A percentile compares a stretch with the other conserved stretches of the same genome.
phyloP scores from a whole-genome alignment of 441 rosid genomes.

The Euphorbia schlechtendalii region DNA sequence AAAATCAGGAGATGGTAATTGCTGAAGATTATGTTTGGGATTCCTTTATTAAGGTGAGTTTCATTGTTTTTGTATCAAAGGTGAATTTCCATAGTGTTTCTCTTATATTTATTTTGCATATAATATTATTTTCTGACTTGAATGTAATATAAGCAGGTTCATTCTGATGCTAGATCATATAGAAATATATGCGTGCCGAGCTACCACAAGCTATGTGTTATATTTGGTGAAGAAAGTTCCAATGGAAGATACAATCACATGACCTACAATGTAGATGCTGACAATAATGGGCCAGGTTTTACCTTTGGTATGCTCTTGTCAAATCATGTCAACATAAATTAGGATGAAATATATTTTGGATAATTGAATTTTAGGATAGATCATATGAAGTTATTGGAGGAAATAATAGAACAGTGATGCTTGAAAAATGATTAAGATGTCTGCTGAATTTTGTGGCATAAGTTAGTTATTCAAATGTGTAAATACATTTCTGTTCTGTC shows the following conservation, averaged over 20 bases:
- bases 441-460: conserved; percentile 6
- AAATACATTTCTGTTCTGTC: not conserved
- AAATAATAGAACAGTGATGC: not conserved
- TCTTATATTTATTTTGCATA: not conserved
- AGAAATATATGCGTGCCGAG: conserved; percentile 32
- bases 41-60: conserved; percentile 30
- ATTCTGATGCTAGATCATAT: conserved; percentile 32
- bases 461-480: not conserved
- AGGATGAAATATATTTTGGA: not conserved
- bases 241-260: conserved; percentile 22
- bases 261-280: conserved; percentile 19
- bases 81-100: conserved; percentile 3
- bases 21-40: conserved; percentile 44
- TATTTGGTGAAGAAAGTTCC: conserved; percentile 39
- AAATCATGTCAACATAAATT: conserved; percentile 7
- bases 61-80: not conserved
- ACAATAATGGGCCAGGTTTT: conserved; percentile 20
- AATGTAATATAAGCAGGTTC: conserved; percentile 28
- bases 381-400: not conserved
- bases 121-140: conserved; percentile 12
- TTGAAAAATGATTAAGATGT: not conserved
- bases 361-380: conserved; percentile 1
- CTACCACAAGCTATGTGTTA: conserved; percentile 43
- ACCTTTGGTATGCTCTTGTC: conserved; percentile 31
- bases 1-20: conserved; percentile 32